Percentiles rank a stretch among this genome's conserved stretches.
These are phyloP conservation scores for Zopfochytrium polystomum DNA, from an alignment of 371 early-diverging fungal species.

Conservation along the genomic window DNA sequence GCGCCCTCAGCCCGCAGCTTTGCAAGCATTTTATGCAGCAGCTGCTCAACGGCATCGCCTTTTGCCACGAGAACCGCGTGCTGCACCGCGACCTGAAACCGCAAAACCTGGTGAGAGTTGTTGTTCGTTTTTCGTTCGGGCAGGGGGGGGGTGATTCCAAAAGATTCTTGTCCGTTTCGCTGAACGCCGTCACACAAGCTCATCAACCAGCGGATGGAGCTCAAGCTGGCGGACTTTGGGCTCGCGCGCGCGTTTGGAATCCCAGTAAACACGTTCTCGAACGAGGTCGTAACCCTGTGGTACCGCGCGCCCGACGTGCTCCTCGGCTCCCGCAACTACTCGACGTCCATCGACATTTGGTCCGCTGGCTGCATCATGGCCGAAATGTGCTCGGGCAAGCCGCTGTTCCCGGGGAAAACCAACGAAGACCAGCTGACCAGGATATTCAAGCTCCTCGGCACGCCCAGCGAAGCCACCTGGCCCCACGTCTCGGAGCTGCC, in stretches of 20 bases:
- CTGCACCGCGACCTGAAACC: slow-evolving; percentile 98
- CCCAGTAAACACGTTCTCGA: slow-evolving; percentile 53
- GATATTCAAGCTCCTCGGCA: too few relatives aligned
- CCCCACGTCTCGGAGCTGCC: slow-evolving; percentile 83
- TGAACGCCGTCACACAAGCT: neutral
- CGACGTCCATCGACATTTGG: slow-evolving; percentile 99
- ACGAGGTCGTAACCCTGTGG: too few relatives aligned
- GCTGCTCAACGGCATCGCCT: slow-evolving; percentile 81
- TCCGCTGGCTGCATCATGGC: slow-evolving; percentile 95
- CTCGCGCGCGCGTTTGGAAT: slow-evolving; percentile 97
- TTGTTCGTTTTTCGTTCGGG: neutral
- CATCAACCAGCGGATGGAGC: too few relatives aligned
- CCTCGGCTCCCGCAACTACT: slow-evolving; percentile 91
- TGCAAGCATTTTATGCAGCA: slow-evolving; percentile 76
- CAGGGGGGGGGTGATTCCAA: too few relatives aligned
- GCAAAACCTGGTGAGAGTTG: slow-evolving; percentile 45
- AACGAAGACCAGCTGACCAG: too few relatives aligned
- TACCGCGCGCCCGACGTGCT: too few relatives aligned
- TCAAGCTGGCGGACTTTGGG: too few relatives aligned
- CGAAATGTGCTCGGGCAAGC: slow-evolving; percentile 57
- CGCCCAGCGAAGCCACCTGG: slow-evolving; percentile 89
- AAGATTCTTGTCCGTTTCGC: neutral
- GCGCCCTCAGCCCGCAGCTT: slow-evolving; percentile 12
- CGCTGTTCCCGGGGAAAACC: too few relatives aligned
- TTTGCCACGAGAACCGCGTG: too few relatives aligned